Conservation (phyloP, 129 eudicot species). For the Helianthus tuberosus region DNA sequence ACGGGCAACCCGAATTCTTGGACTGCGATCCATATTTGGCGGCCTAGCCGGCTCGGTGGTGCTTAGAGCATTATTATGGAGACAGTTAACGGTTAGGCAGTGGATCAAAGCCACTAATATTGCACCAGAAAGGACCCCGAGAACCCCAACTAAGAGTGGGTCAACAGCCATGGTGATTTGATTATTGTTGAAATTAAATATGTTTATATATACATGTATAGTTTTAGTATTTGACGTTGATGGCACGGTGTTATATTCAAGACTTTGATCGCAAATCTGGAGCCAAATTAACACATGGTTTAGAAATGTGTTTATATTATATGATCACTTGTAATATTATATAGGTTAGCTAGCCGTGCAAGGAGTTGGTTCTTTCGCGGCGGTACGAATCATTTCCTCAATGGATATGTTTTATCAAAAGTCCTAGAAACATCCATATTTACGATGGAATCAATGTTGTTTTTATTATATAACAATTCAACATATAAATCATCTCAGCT, state of each 20-base stretch:
- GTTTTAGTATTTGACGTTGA: slow-evolving; percentile 32
- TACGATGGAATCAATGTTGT: too few relatives aligned
- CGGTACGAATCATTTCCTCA: slow-evolving; percentile 10
- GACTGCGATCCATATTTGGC: slow-evolving; percentile 10
- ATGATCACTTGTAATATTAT: not conserved
- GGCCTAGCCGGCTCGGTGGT: slow-evolving; percentile 19
- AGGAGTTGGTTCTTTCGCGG: slow-evolving; percentile 21
- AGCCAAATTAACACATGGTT: slow-evolving; percentile 9
- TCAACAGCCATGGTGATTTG: slow-evolving; percentile 19
- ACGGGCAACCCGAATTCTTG: slow-evolving; percentile 14
- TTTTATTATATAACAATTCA: too few relatives aligned
- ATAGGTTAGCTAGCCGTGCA: slow-evolving; percentile 17
- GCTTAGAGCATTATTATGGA: slow-evolving; percentile 7
- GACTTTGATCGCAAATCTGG: slow-evolving; percentile 38
- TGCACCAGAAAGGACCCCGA: slow-evolving; percentile 60
- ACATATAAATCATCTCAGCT: too few relatives aligned
- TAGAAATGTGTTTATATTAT: not conserved
- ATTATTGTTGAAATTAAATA: not conserved
- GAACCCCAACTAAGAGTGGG: slow-evolving; percentile 60
- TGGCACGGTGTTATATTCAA: slow-evolving; percentile 37
- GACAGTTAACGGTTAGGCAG: slow-evolving; percentile 44
- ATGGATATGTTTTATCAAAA: not conserved
- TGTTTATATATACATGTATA: not conserved
- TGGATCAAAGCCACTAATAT: slow-evolving; percentile 57
- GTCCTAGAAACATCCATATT: not conserved